phyloP scores from a whole-genome alignment of 2,329 filamentous ascomycete genomes.

The Colletotrichum orchidophilum region DNA sequence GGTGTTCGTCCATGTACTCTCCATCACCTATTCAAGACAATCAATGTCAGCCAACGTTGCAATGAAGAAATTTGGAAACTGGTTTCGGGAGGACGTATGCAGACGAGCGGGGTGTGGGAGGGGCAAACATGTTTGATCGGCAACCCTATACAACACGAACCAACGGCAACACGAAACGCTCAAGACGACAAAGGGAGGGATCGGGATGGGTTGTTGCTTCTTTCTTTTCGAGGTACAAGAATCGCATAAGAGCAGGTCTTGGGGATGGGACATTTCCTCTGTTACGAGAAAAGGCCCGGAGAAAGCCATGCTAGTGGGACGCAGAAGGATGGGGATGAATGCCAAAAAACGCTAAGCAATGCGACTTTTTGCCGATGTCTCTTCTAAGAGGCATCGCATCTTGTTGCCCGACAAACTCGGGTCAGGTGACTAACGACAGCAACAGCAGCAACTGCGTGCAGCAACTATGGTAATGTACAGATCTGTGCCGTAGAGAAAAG shows the following conservation, averaged over 20 bases:
- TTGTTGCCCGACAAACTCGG: slow-evolving; percentile 29
- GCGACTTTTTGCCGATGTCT: slow-evolving; percentile 36
- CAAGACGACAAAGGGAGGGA: slow-evolving; percentile 22
- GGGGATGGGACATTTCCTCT: background rate
- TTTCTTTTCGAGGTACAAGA: slow-evolving; percentile 24
- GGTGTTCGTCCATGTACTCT: slow-evolving; percentile 70
- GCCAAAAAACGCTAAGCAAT: slow-evolving; percentile 35
- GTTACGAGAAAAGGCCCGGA: background rate
- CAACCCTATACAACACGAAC: slow-evolving; percentile 22
- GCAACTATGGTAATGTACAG: slow-evolving; percentile 66
- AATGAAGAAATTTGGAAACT: slow-evolving; percentile 25
- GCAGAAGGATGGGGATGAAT: slow-evolving; percentile 31
- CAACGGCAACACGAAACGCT: slow-evolving; percentile 28
- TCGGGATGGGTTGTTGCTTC: slow-evolving; percentile 11
- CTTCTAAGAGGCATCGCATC: slow-evolving; percentile 31
- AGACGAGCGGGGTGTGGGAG: slow-evolving; percentile 25
- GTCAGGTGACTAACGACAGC: slow-evolving; percentile 36
- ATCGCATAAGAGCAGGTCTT: slow-evolving; percentile 17
- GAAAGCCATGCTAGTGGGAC: slow-evolving; percentile 31
- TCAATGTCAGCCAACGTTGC: slow-evolving; percentile 36
- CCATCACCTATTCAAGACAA: slow-evolving; percentile 60
- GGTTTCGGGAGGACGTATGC: slow-evolving; percentile 18
- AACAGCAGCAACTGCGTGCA: slow-evolving; percentile 54
- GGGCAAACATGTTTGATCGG: slow-evolving; percentile 33
- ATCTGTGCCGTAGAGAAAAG: slow-evolving; percentile 50